Evolutionary conservation across 805 yeast genomes (phyloP), one percentile per base, ranked within the genome.

Genomic region (Starmerella ratchasimensis): DNA sequence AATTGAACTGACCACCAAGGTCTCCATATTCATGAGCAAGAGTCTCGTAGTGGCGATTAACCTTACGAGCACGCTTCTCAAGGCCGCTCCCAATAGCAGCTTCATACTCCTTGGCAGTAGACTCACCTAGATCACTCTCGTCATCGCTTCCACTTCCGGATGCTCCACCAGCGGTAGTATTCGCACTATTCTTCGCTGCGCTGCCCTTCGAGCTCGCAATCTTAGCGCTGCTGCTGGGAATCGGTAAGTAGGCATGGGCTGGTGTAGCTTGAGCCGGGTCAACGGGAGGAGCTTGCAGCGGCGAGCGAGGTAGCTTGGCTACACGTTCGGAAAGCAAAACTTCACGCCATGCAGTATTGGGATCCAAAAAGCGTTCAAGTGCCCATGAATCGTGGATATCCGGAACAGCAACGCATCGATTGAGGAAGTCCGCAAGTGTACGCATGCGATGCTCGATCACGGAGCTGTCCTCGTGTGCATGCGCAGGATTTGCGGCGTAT

Each of bases 291-390:
- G 72, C 72, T 45, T 70, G 58, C 36, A 79, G 49, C 45, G 69
- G 59, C 54, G 71, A 55, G 47, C 64, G 51, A 31, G 83, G 72
- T 37, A 79, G 56, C 10, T 62, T 58, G 3, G 68, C 59, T 14
- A 76, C 64, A 3, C 74, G 77, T 11, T 77, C 74, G 3, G 71
- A 55, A 32, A 59, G 60, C 34, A 77, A 51, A 2, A 73, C 93
- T 52, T 86, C 94, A 18, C 69, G 64, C 88, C 95, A 90, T 47
- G 72, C 70, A 10, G 81, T 72, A 43, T 78, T 78, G 5, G 97
- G 94, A 53, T 84, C 90, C 39, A 90, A 57, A 52, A 90, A 90
- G 52, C 77, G 73, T 28, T 73, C 68, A 51, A 84, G 81, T 17
- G 80, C 73, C 15, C 67, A 66, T 45, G 76, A 70, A 19, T 65